Evolutionary conservation across 2,329 filamentous ascomycete species (phyloP), one percentile per base, ranked within the genome.

Genomic region (Ophiostoma angusticollis): DNA sequence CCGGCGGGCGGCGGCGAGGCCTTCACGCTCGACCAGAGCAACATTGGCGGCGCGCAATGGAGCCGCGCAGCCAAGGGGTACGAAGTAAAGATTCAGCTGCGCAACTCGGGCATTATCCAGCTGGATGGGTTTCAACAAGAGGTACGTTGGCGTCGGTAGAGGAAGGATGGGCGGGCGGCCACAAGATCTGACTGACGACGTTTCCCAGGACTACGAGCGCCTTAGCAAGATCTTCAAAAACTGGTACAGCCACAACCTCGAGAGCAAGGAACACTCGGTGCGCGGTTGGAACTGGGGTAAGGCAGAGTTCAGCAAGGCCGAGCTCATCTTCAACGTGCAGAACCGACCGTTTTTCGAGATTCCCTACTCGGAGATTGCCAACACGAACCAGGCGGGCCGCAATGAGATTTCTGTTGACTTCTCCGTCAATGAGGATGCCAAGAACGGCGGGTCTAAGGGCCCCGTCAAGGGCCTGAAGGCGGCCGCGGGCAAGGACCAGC

Each of bases 241-340:
- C 54, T 96, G 89, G 84, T 98, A 96, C 63, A 91, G 85, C 63
- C 81, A 91, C 53, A 86, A 79, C 52, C 72, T 98, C 43, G 87
- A 96, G 58, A 84, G 76, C 58, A 85, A 84, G 60, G 91, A 98
- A 61, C 91, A 96, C 60, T 86, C 91, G 18, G 67, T 98, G 43
- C 78, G 91, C 50, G 91, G 91, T 41, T 98, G 91, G 91, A 98
- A 98, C 59, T 98, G 91, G 93, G 91, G 91, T 53, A 98, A 96
- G 63, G 84, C 85, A 47, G 91, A 98, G 54, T 94, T 98, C 57
- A 80, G 82, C 45, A 94, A 96, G 62, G 81, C 86, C 39, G 91
- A 98, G 64, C 74, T 98, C 40, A 75, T 84, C 22, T 98, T 98
- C 69, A 96, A 87, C 58, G 91, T 98, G 27, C 86, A 93, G 57